Evolutionary conservation across 208 protist genomes (phyloP), one percentile per base, ranked within the genome.

Genomic region (Acanthamoeba castellanii): DNA sequence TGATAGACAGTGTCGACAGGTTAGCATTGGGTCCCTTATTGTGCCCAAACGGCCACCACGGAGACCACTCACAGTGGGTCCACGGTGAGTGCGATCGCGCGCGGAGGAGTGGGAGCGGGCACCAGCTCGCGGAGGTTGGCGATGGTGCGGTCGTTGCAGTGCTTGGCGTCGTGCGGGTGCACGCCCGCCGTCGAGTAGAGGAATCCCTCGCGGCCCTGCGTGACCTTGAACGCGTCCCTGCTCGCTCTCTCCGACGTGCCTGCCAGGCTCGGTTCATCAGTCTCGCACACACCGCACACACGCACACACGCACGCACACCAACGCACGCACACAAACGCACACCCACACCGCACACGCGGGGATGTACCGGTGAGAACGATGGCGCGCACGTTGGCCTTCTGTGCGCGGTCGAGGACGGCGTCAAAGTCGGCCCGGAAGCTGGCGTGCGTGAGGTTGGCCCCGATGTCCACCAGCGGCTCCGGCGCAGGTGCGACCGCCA

Each of bases 91-190:
- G n/a, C n/a, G n/a, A n/a, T n/a, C n/a, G n/a, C n/a, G n/a, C n/a
- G n/a, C n/a, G n/a, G n/a, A n/a, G n/a, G n/a, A n/a, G 4, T 50
- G 42, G 6, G 74, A 22, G 20, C 5, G 3, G 9, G 20, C 3
- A 64, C 42, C 81, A 90, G 34, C 16, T 92, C 32, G 8, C 82
- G 93, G 4, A 94, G 45, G 13, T 34, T 55, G 37, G 47, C 78
- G 18, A 94, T 37, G 47, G 70, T 88, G 8, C 64, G 45, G 6
- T 91, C 82, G 64, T 55, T 81, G 50, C 81, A 90, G 42, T 78
- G 61, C 93, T 95, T 95, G 57, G 93, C 93, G 37, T 95, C 78
- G 64, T 95, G 93, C 32, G 93, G 93, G 32, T 95, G 93, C 27
- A 92, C 61, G n/a, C 93, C 93, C 7, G 93, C 93, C 42, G 93